Evolutionary conservation across 2,329 filamentous ascomycete species (phyloP).

Genomic region (Diplodia seriata): DNA sequence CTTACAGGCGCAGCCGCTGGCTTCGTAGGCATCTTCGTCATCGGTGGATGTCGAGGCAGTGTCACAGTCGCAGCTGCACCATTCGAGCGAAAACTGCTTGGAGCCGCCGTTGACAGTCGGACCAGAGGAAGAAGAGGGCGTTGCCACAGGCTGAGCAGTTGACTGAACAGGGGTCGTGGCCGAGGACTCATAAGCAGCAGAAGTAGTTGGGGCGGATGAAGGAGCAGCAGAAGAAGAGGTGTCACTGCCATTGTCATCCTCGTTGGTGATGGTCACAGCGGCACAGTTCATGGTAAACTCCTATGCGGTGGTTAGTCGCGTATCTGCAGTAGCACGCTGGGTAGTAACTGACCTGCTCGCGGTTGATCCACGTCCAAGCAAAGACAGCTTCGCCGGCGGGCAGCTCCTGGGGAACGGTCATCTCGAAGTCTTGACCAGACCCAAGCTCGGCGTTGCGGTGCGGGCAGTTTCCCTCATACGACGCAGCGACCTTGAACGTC

Average conservation of each 20-base stretch:
- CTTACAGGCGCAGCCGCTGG: constrained; percentile 23
- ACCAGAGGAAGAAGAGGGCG: constrained; percentile 31
- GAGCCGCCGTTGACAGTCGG: constrained; percentile 30
- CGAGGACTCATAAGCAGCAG: constrained; percentile 1
- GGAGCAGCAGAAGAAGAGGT: constrained; percentile 5
- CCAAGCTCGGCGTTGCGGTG: constrained; percentile 48
- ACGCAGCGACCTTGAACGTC: constrained; percentile 54
- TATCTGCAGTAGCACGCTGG: constrained; percentile 34
- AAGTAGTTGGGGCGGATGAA: constrained; percentile 2
- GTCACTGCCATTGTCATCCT: constrained; percentile 2
- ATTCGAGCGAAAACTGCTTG: constrained; percentile 28
- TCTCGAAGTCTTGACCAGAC: constrained; percentile 53
- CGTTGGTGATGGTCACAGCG: constrained; percentile 50
- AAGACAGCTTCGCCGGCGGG: constrained; percentile 53
- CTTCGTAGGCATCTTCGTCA: constrained; percentile 25
- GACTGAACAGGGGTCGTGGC: not conserved
- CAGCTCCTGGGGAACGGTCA: constrained; percentile 54
- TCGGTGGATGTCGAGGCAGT: constrained; percentile 5
- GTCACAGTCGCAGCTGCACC: constrained; percentile 30
- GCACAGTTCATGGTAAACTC: constrained; percentile 57
- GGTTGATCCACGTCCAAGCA: constrained; percentile 58
- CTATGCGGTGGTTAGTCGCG: not conserved
- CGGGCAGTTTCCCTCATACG: constrained; percentile 57
- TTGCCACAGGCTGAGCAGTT: constrained; percentile 5
- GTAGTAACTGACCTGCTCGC: constrained; percentile 47